A percentile compares a stretch with the other conserved stretches of the same genome.
Evolutionary conservation across 768 basidiomycete species (phyloP).

Genomic region (Boletus huronensis): DNA sequence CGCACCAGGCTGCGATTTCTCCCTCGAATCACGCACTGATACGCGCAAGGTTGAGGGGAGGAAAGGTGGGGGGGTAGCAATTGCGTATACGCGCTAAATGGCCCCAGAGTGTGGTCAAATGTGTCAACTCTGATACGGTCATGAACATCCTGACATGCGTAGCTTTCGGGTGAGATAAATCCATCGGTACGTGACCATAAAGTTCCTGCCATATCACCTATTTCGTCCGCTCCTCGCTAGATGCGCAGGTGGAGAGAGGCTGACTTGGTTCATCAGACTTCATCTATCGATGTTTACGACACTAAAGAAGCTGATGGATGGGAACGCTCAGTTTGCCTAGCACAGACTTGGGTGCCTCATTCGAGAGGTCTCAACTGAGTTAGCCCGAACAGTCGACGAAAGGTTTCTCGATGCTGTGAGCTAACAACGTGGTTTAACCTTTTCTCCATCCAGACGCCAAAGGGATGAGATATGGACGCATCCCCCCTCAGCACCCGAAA

Average conservation of each 20-base stretch:
- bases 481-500: background rate
- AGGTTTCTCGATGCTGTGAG: background rate
- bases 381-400: background rate
- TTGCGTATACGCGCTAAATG: conserved; percentile 14
- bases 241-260: conserved; percentile 11
- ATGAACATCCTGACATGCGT: conserved; percentile 14
- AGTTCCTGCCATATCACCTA: conserved; percentile 16
- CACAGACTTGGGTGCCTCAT: background rate
- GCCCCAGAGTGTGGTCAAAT: conserved; percentile 2
- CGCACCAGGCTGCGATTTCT: background rate
- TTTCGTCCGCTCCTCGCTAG: conserved; percentile 2
- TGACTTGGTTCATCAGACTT: background rate
- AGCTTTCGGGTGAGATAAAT: conserved; percentile 2
- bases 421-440: conserved; percentile 26
- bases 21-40: background rate
- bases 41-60: background rate
- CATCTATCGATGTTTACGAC: conserved; percentile 11
- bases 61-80: background rate
- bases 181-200: conserved; percentile 13
- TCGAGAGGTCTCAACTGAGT: background rate
- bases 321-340: background rate
- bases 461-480: background rate
- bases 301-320: conserved; percentile 10
- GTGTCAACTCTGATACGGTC: conserved; percentile 15
- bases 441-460: conserved; percentile 2